Conservation (phyloP, 2,329 filamentous ascomycete species). For the Colletotrichum orchidophilum region DNA sequence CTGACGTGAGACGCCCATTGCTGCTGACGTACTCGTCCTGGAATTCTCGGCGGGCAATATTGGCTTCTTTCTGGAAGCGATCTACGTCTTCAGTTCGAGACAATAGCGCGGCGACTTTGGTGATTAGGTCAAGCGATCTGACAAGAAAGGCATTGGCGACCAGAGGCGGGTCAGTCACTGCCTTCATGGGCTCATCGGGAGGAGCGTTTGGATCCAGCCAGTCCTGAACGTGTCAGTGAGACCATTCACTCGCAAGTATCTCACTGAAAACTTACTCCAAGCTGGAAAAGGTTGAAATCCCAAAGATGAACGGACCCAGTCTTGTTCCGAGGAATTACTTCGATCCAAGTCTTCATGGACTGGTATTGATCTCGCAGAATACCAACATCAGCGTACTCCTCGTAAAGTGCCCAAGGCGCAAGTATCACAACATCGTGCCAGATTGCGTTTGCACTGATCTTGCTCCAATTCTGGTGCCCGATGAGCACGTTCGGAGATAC, state of each 20-base stretch:
- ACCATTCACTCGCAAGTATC: rapidly evolving
- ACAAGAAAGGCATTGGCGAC: slow-evolving; percentile 45
- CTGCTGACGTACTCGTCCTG: slow-evolving; percentile 36
- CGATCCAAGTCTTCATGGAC: slow-evolving; percentile 9
- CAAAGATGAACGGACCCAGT: slow-evolving; percentile 7
- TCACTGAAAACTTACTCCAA: background rate
- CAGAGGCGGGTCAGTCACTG: slow-evolving; percentile 40
- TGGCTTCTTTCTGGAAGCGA: background rate
- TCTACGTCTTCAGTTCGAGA: background rate
- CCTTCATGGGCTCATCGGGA: slow-evolving; percentile 39
- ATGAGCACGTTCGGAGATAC: slow-evolving; percentile 40
- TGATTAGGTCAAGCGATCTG: slow-evolving; percentile 13
- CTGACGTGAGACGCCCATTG: slow-evolving; percentile 31
- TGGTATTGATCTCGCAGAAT: slow-evolving; percentile 18
- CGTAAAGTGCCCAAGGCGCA: slow-evolving; percentile 17
- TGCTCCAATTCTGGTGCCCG: slow-evolving; percentile 22
- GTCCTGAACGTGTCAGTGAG: slow-evolving; percentile 20
- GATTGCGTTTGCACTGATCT: slow-evolving; percentile 32
- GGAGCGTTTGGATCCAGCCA: slow-evolving; percentile 46
- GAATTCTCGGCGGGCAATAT: slow-evolving; percentile 29
- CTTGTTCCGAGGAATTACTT: background rate
- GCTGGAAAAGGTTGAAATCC: slow-evolving; percentile 9
- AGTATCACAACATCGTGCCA: slow-evolving; percentile 28
- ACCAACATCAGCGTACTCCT: slow-evolving; percentile 2
- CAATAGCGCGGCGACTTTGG: background rate